Conservation (phyloP, 441 rosid species). For the Sinapis alba region DNA sequence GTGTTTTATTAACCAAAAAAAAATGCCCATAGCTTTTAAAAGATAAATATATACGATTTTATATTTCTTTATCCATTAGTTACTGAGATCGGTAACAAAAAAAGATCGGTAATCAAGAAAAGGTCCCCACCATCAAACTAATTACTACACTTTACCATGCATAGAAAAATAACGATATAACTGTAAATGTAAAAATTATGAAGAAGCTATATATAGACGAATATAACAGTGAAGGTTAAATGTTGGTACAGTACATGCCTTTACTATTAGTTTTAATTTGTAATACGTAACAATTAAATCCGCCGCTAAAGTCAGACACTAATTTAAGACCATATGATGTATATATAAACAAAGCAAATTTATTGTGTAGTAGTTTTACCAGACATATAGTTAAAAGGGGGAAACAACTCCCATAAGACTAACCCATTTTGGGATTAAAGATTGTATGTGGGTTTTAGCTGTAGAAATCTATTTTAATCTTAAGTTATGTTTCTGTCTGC, state of each 20-base stretch:
- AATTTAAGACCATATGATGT: conserved; percentile 16
- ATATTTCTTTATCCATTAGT: conserved; percentile 23
- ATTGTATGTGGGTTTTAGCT: too few relatives aligned
- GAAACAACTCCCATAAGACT: conserved; percentile 23
- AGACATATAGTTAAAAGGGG: conserved; percentile 34
- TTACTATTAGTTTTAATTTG: conserved; percentile 2
- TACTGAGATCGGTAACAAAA: conserved; percentile 28
- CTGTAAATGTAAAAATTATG: conserved; percentile 1
- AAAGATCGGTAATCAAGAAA: conserved; percentile 36
- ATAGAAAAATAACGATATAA: conserved; percentile 5
- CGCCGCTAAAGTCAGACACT: conserved; percentile 38
- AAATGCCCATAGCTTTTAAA: not conserved
- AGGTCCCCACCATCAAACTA: conserved; percentile 27
- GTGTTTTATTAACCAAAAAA: too few relatives aligned
- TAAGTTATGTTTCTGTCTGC: too few relatives aligned
- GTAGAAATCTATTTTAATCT: too few relatives aligned
- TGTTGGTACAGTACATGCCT: conserved; percentile 10
- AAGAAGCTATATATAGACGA: conserved; percentile 7
- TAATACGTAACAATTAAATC: conserved; percentile 24
- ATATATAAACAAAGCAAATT: conserved; percentile 20
- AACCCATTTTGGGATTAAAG: too few relatives aligned
- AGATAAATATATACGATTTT: not conserved
- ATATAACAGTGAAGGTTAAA: conserved; percentile 33
- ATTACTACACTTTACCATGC: not conserved
- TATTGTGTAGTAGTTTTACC: conserved; percentile 23